phyloP scores from a whole-genome alignment of 495 filamentous ascomycete species.

The Penicillium tannophilum region DNA sequence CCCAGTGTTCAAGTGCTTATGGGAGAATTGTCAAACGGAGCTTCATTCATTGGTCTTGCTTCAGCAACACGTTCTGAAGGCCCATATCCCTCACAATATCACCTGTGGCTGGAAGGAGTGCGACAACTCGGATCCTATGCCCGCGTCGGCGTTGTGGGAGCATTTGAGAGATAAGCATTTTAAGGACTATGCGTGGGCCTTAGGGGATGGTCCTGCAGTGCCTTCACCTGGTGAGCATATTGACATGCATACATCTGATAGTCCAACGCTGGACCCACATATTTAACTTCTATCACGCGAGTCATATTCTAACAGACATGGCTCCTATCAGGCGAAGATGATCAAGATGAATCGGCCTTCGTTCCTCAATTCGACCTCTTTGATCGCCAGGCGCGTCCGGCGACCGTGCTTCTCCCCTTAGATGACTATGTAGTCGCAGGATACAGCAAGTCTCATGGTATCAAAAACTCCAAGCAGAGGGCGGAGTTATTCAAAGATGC shows the following conservation, averaged over 20 bases:
- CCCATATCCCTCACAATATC: conserved; percentile 45
- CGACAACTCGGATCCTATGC: conserved; percentile 16
- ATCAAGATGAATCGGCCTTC: neutral
- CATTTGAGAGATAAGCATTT: conserved; percentile 68
- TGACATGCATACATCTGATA: conserved; percentile 18
- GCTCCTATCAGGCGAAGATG: conserved; percentile 12
- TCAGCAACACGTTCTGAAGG: conserved; percentile 63
- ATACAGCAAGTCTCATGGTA: conserved; percentile 43
- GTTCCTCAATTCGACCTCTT: neutral
- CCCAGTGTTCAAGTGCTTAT: conserved; percentile 60
- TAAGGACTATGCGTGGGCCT: conserved; percentile 58
- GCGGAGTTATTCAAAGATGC: conserved; percentile 41
- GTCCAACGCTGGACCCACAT: conserved; percentile 1
- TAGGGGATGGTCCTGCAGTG: conserved; percentile 65
- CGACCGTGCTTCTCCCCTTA: conserved; percentile 39
- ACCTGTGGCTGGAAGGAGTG: conserved; percentile 42
- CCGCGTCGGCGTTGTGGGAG: conserved; percentile 50
- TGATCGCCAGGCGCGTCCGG: conserved; percentile 10
- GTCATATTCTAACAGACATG: conserved; percentile 18
- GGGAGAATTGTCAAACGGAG: conserved; percentile 66
- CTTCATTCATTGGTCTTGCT: conserved; percentile 75
- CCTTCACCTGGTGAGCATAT: conserved; percentile 49
- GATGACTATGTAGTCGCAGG: conserved; percentile 34
- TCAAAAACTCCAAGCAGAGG: conserved; percentile 38
- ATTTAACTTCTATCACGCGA: conserved; percentile 19